Percentiles rank a stretch among this genome's conserved stretches.
Evolutionary conservation across 2,329 filamentous ascomycete species (phyloP).

Genomic region (Conoideocrella luteorostrata): DNA sequence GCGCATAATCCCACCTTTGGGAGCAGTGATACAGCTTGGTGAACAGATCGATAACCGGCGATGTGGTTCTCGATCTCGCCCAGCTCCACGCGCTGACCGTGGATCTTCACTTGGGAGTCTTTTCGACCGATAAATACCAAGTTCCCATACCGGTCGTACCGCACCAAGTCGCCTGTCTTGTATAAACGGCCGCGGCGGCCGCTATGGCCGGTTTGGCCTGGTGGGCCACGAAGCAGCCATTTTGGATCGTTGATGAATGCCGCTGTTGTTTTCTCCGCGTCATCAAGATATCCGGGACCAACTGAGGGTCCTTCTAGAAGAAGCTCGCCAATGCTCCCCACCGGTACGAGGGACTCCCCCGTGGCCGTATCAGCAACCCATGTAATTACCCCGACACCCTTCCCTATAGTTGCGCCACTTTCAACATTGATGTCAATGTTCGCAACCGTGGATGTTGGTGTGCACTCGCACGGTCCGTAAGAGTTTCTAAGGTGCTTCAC

Average conservation of each 20-base stretch:
- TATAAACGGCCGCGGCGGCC: slow-evolving; percentile 19
- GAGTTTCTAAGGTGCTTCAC: slow-evolving; percentile 6
- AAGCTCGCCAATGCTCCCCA: slow-evolving; percentile 10
- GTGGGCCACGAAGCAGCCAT: slow-evolving; percentile 24
- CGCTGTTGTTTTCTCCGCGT: slow-evolving; percentile 9
- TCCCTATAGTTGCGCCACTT: too few species aligned
- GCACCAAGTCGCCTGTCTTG: slow-evolving; percentile 28
- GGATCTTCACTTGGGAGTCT: slow-evolving; percentile 48
- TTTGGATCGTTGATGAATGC: slow-evolving; percentile 19
- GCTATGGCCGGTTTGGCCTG: slow-evolving; percentile 2
- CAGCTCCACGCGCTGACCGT: slow-evolving; percentile 39
- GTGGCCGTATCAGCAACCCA: slow-evolving; percentile 10
- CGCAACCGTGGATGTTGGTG: too few species aligned
- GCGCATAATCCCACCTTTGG: slow-evolving; percentile 7
- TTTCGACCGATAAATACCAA: slow-evolving; percentile 39
- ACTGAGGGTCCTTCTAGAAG: slow-evolving; percentile 12
- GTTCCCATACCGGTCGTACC: slow-evolving; percentile 24
- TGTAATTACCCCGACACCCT: too few species aligned
- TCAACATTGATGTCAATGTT: too few species aligned
- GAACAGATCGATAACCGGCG: neutral
- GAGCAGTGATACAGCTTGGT: slow-evolving; percentile 3
- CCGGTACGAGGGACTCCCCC: slow-evolving; percentile 3
- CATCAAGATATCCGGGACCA: slow-evolving; percentile 12
- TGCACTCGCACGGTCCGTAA: slow-evolving; percentile 6
- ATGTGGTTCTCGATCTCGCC: slow-evolving; percentile 13